phyloP scores from a whole-genome alignment of 1,139 yeast species.

The Geotrichum candidum region DNA sequence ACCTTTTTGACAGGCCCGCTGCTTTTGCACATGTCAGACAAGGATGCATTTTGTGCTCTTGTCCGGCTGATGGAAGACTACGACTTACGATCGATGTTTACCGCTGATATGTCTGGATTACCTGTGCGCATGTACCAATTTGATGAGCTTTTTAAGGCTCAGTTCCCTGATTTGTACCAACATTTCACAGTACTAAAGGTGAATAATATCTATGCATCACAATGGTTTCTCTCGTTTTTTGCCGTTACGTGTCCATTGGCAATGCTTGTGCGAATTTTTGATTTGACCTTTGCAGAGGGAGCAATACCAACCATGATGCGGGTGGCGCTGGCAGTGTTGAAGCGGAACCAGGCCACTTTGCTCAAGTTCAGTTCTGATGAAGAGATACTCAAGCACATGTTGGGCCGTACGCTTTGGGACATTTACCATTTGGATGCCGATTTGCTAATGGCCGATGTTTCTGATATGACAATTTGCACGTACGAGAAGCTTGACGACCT shows the following conservation, averaged over 20 bases:
- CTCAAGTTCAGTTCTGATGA: slow-evolving; percentile 53
- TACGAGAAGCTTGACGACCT: slow-evolving; percentile 24
- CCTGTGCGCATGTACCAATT: slow-evolving; percentile 52
- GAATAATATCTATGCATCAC: slow-evolving; percentile 38
- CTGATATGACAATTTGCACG: slow-evolving; percentile 29
- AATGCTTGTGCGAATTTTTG: slow-evolving; percentile 51
- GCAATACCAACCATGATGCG: slow-evolving; percentile 59
- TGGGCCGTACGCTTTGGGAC: slow-evolving; percentile 50
- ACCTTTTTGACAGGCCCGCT: slow-evolving; percentile 64
- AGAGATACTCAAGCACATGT: slow-evolving; percentile 53
- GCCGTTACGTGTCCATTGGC: slow-evolving; percentile 55
- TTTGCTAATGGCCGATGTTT: slow-evolving; percentile 45
- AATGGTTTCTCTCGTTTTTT: slow-evolving; percentile 64
- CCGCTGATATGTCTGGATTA: slow-evolving; percentile 55
- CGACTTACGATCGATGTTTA: slow-evolving; percentile 52
- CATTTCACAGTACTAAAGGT: slow-evolving; percentile 42
- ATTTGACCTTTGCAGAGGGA: slow-evolving; percentile 54
- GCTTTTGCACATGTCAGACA: slow-evolving; percentile 45
- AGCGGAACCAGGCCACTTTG: slow-evolving; percentile 48
- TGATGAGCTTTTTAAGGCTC: slow-evolving; percentile 39
- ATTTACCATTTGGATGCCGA: slow-evolving; percentile 44
- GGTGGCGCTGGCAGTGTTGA: slow-evolving; percentile 51
- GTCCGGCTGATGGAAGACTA: slow-evolving; percentile 60
- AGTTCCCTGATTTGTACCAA: slow-evolving; percentile 41
- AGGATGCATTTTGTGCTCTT: slow-evolving; percentile 50